Evolutionary conservation across 345 rosid genomes (phyloP), one percentile per base, ranked within the genome.

Genomic region (Populus nigra): DNA sequence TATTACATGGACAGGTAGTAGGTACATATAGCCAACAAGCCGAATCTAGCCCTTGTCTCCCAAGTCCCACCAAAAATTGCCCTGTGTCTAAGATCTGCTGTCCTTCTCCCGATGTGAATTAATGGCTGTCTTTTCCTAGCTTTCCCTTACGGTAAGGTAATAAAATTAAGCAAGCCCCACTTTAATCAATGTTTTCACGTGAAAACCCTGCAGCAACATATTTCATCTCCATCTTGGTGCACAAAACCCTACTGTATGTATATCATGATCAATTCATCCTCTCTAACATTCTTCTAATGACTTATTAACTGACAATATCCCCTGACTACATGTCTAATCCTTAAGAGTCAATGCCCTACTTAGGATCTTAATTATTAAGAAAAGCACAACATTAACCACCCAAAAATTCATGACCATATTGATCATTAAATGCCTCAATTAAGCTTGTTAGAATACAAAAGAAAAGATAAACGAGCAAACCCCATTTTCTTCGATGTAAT

Each of bases 51-150:
- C 65, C 65, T 63, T 61, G 65, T 38, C 79, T 49, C 38, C 15
- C 65, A 73, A 74, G 76, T 69, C 73, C 49, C 33, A 70, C 65
- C 77, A 55, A 59, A 72, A 62, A 23, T 61, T 11, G 65, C 29
- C 29, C 59, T 2, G 25, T 55, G 25, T 20, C 39, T 20, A 20
- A 33, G 57, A 36, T 17, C 71, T 62, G 16, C 25, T 75, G 84
- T 72, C 76, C 53, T 76, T 74, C 81, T 80, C 74, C 68, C 77
- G 81, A 61, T 71, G 83, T 59, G 81, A 76, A 76, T 33, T 65
- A 66, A 69, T 74, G 57, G 63, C 50, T 76, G 65, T 59, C 65
- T 59, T 59, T 59, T 59, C 63, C 15, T n/a, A 9, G 65, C 29
- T 59, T 23, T 23, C 65, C 65, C 5, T 23, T 23, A 1, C 65